Percentiles rank a stretch among this genome's conserved stretches.
phyloP scores from a whole-genome alignment of 1,284 basidiomycete species.

The Melampsora larici-populina region DNA sequence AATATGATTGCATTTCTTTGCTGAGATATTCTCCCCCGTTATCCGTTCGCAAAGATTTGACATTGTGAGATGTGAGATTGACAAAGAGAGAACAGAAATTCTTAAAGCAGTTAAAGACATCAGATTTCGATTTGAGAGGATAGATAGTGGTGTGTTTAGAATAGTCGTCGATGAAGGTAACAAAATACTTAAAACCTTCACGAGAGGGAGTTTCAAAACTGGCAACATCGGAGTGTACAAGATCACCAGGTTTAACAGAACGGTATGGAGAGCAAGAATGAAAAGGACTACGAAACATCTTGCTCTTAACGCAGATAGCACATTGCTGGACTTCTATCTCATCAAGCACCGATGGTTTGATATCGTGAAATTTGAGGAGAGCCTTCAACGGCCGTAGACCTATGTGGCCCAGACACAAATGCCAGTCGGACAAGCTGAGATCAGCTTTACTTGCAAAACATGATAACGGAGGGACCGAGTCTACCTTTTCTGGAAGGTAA shows the following conservation, averaged over 20 bases:
- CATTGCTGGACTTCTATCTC: conserved; percentile 7
- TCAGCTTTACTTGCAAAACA: neutral
- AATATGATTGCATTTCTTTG: conserved; percentile 49
- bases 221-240: too few relatives aligned
- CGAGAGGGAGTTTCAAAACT: neutral
- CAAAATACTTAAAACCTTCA: too few relatives aligned
- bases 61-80: conserved; percentile 47
- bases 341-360: neutral
- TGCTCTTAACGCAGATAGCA: neutral
- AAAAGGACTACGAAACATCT: neutral
- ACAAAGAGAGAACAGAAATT: too few relatives aligned
- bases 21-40: conserved; percentile 52
- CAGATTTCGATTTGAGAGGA: conserved; percentile 16
- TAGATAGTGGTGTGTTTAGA: too few relatives aligned
- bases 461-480: neutral
- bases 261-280: neutral
- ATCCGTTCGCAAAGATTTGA: conserved; percentile 54
- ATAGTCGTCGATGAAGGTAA: neutral
- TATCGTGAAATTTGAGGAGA: neutral
- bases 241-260: neutral
- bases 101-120: conserved; percentile 47
- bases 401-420: neutral
- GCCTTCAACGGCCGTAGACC: conserved; percentile 4
- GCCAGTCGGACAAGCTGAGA: neutral
- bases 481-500: neutral